phyloP scores from a whole-genome alignment of 2,329 filamentous ascomycete genomes.

The Aureobasidium sp. region DNA sequence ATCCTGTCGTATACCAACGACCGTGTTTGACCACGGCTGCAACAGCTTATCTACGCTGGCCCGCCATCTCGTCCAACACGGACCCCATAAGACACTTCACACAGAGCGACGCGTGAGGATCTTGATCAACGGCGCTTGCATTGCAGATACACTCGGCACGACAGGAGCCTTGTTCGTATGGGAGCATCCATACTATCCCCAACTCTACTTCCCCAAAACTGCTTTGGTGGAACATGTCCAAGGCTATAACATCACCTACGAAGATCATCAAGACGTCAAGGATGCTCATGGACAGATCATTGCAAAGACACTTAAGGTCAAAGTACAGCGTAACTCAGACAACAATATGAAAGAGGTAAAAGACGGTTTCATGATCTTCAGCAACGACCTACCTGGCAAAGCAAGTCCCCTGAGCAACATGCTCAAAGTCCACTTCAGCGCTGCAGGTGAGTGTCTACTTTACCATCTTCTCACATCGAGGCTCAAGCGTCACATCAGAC shows the following conservation, averaged over 20 bases:
- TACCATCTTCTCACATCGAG: not conserved
- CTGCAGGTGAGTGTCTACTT: slow-evolving; percentile 4
- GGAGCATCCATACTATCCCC: slow-evolving; percentile 41
- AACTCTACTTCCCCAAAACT: slow-evolving; percentile 27
- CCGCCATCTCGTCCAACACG: slow-evolving; percentile 30
- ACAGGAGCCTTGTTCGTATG: slow-evolving; percentile 27
- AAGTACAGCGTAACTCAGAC: slow-evolving; percentile 10
- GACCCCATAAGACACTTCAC: slow-evolving; percentile 26
- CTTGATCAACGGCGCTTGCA: slow-evolving; percentile 25
- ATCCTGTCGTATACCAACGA: not conserved
- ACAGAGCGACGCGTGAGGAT: slow-evolving; percentile 25
- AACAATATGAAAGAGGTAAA: not conserved
- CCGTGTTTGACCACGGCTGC: not conserved
- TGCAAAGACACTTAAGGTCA: slow-evolving; percentile 19
- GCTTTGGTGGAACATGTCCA: slow-evolving; percentile 10
- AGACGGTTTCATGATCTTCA: slow-evolving; percentile 26
- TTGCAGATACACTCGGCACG: slow-evolving; percentile 26
- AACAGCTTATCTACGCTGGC: slow-evolving; percentile 32
- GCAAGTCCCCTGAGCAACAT: slow-evolving; percentile 1
- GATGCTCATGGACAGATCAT: slow-evolving; percentile 14
- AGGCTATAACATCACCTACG: not conserved
- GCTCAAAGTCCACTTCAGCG: slow-evolving; percentile 13
- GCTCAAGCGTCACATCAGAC: slow-evolving; percentile 18
- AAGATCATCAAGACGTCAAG: slow-evolving; percentile 17
- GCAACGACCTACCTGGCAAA: slow-evolving; percentile 9